phyloP scores from a whole-genome alignment of 2,329 filamentous ascomycete genomes.

The Hypocreales sp. region DNA sequence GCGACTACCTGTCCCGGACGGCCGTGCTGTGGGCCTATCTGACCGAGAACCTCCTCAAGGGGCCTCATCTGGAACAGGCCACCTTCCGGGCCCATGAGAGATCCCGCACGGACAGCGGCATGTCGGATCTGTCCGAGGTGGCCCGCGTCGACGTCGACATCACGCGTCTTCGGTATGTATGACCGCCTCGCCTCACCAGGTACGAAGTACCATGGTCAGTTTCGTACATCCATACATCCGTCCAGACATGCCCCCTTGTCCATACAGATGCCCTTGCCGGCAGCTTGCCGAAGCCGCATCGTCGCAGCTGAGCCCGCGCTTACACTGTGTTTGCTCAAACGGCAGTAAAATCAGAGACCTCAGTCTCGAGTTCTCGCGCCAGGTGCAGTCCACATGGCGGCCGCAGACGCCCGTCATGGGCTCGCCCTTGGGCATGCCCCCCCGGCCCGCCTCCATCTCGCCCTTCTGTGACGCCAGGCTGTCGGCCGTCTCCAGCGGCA shows the following conservation, averaged over 20 bases:
- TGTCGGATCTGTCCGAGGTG: conserved; percentile 14
- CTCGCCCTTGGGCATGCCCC: conserved; percentile 6
- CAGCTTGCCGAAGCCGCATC: no score
- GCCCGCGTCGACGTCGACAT: conserved; percentile 16
- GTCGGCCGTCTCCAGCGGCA: conserved; percentile 3
- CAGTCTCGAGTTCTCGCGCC: conserved; percentile 16
- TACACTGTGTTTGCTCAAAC: conserved; percentile 3
- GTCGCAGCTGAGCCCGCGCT: no score
- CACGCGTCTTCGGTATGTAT: conserved; percentile 16
- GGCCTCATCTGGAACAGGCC: conserved; percentile 15
- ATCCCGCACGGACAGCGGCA: conserved; percentile 8
- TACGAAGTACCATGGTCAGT: no score
- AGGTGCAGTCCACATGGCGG: conserved; percentile 17
- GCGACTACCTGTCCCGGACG: conserved; percentile 19
- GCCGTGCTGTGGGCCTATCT: conserved; percentile 17
- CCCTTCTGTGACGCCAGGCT: conserved; percentile 8
- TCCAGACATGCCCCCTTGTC: background rate
- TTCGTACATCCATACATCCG: no score
- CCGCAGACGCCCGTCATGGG: conserved; percentile 5
- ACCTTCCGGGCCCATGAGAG: conserved; percentile 12
- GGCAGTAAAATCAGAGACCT: conserved; percentile 18
- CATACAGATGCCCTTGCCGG: no score
- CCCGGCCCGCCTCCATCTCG: conserved; percentile 7
- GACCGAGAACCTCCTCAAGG: conserved; percentile 17
- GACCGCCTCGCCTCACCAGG: background rate